Evolutionary conservation across 2,329 filamentous ascomycete species (phyloP).

Genomic region (Cladosporium sp.): DNA sequence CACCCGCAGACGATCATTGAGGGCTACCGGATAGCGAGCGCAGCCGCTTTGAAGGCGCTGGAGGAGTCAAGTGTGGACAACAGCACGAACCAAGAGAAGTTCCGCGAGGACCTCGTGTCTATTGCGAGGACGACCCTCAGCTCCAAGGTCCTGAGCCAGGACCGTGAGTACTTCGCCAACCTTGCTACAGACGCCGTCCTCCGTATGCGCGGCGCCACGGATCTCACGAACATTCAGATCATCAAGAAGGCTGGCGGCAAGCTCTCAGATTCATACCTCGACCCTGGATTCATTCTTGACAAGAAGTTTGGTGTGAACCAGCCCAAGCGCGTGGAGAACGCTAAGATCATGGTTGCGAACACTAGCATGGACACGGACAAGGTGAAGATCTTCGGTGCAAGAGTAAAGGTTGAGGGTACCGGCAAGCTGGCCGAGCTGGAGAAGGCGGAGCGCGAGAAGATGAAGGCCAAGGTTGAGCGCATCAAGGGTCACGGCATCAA

Average conservation of each 20-base stretch:
- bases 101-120: constrained; percentile 82
- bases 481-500: constrained; percentile 99
- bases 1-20: constrained; percentile 99
- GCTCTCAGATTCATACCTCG: constrained; percentile 93
- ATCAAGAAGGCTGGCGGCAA: constrained; percentile 99
- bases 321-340: constrained; percentile 94
- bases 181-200: constrained; percentile 90
- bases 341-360: constrained; percentile 96
- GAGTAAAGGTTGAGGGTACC: constrained; percentile 94
- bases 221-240: constrained; percentile 96
- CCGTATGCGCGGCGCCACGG: constrained; percentile 81
- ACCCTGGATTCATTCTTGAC: constrained; percentile 97
- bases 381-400: constrained; percentile 98
- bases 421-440: constrained; percentile 97
- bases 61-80: constrained; percentile 84
- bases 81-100: constrained; percentile 75
- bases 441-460: constrained; percentile 98
- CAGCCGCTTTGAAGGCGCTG: constrained; percentile 78
- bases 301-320: constrained; percentile 99
- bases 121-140: constrained; percentile 95
- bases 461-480: constrained; percentile 98
- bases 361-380: constrained; percentile 99
- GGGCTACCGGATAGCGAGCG: constrained; percentile 94
- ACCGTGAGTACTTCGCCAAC: constrained; percentile 84
- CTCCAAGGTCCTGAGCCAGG: constrained; percentile 94